Conservation (phyloP, 768 basidiomycete genomes). For the Suillus decipiens region DNA sequence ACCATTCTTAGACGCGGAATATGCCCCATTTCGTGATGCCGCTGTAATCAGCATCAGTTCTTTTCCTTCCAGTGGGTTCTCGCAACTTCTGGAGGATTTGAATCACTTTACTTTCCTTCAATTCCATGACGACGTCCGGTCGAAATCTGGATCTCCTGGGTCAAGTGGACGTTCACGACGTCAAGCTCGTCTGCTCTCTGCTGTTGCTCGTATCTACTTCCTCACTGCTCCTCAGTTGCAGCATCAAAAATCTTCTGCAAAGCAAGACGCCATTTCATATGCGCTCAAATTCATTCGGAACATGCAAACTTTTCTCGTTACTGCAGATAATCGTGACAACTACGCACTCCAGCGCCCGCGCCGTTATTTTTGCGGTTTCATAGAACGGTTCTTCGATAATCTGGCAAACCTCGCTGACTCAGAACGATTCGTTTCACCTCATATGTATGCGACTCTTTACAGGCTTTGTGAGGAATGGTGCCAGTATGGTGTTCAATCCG, state of each 20-base stretch:
- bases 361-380: slow-evolving; percentile 87
- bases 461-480: slow-evolving; percentile 94
- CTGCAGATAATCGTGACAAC: slow-evolving; percentile 72
- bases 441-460: slow-evolving; percentile 79
- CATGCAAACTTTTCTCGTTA: slow-evolving; percentile 76
- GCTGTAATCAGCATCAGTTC: slow-evolving; percentile 89
- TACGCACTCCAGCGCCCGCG: slow-evolving; percentile 78
- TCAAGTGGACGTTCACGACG: slow-evolving; percentile 60
- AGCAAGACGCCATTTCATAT: slow-evolving; percentile 72
- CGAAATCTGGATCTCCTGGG: slow-evolving; percentile 46
- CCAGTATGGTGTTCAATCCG: slow-evolving; percentile 75
- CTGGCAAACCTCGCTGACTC: slow-evolving; percentile 68
- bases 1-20: slow-evolving; percentile 86
- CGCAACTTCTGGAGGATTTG: slow-evolving; percentile 82
- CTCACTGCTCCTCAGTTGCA: slow-evolving; percentile 79
- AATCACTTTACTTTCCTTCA: slow-evolving; percentile 78
- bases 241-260: slow-evolving; percentile 64
- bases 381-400: slow-evolving; percentile 84
- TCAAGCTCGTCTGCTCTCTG: slow-evolving; percentile 80
- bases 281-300: slow-evolving; percentile 86
- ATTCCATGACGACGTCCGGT: slow-evolving; percentile 69
- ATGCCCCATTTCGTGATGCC: slow-evolving; percentile 78
- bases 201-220: slow-evolving; percentile 86
- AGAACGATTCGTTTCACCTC: slow-evolving; percentile 73
- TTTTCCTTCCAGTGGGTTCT: slow-evolving; percentile 75